A percentile compares a stretch with the other conserved stretches of the same genome.
Evolutionary conservation across 2,329 filamentous ascomycete genomes (phyloP).

Genomic region (Phialemonium atrogriseum): DNA sequence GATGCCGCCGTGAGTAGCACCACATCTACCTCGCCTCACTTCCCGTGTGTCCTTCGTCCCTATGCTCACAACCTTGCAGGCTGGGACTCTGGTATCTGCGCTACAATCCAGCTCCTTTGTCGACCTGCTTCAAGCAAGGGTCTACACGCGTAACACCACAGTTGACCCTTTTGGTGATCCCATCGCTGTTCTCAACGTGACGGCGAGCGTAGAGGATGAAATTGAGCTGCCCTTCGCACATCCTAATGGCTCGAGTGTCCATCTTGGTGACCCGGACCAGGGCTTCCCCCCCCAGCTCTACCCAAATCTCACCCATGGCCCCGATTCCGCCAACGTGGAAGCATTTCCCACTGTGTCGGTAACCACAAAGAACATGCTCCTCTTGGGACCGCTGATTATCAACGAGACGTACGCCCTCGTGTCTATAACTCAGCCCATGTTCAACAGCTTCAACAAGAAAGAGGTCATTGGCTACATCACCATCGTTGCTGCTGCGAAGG

Average conservation of each 20-base stretch:
- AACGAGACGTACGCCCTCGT: slow-evolving; percentile 68
- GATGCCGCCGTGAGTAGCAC: too few species aligned
- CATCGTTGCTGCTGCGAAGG: slow-evolving; percentile 57
- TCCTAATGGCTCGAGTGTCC: slow-evolving; percentile 48
- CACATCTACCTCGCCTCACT: too few species aligned
- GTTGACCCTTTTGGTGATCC: slow-evolving; percentile 49
- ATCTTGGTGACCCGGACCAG: slow-evolving; percentile 51
- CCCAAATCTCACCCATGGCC: slow-evolving; percentile 60
- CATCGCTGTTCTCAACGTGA: slow-evolving; percentile 48
- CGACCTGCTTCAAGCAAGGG: slow-evolving; percentile 48
- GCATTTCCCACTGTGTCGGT: slow-evolving; percentile 43
- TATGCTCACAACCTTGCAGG: not conserved
- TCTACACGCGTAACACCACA: slow-evolving; percentile 62
- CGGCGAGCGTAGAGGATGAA: slow-evolving; percentile 31
- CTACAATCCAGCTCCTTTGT: not conserved
- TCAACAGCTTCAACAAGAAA: slow-evolving; percentile 61
- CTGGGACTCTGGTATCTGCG: not conserved
- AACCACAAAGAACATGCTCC: slow-evolving; percentile 45
- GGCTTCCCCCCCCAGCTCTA: slow-evolving; percentile 68
- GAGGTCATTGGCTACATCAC: slow-evolving; percentile 74
- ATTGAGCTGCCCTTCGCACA: slow-evolving; percentile 55
- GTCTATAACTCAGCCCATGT: slow-evolving; percentile 61
- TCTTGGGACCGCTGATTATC: slow-evolving; percentile 67
- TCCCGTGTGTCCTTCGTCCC: too few species aligned
- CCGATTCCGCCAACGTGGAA: slow-evolving; percentile 35